Evolutionary conservation across 73 alveolate genomes (phyloP).

Genomic region (Durusdinium trenchii): DNA sequence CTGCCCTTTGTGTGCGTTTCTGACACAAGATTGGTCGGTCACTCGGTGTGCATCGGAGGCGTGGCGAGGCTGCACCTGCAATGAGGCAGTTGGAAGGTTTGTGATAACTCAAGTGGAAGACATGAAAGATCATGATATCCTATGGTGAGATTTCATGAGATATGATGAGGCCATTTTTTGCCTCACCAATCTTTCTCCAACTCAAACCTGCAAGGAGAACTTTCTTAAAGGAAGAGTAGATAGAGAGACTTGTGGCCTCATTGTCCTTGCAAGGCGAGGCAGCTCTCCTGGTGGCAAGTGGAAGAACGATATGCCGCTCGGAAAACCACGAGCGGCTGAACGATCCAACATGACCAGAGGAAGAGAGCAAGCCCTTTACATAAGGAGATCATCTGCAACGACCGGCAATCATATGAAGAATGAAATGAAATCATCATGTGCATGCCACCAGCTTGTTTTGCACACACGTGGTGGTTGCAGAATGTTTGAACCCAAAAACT

Average conservation of each 20-base stretch:
- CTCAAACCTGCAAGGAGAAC: too few species aligned
- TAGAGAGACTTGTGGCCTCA: too few species aligned
- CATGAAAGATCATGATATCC: background rate
- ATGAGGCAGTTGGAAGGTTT: background rate
- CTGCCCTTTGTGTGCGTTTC: too few species aligned
- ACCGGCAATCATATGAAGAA: too few species aligned
- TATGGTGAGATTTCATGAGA: background rate
- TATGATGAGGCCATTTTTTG: background rate
- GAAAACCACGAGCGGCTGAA: background rate
- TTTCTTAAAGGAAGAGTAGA: too few species aligned
- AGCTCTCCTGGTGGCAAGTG: constrained; percentile 89
- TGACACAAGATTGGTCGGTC: background rate
- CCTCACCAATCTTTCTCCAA: too few species aligned
- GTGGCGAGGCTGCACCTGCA: constrained; percentile 46
- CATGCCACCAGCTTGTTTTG: too few species aligned
- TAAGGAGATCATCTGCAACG: background rate
- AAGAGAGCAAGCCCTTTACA: background rate
- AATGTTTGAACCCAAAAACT: too few species aligned
- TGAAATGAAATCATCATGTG: too few species aligned
- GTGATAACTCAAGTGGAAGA: background rate
- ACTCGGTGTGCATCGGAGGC: background rate
- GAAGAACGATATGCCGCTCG: constrained; percentile 55
- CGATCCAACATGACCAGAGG: too few species aligned
- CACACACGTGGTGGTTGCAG: too few species aligned
- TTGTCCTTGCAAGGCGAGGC: constrained; percentile 16